phyloP scores from a whole-genome alignment of 2,329 filamentous ascomycete genomes.

The Calonectria crousiana region DNA sequence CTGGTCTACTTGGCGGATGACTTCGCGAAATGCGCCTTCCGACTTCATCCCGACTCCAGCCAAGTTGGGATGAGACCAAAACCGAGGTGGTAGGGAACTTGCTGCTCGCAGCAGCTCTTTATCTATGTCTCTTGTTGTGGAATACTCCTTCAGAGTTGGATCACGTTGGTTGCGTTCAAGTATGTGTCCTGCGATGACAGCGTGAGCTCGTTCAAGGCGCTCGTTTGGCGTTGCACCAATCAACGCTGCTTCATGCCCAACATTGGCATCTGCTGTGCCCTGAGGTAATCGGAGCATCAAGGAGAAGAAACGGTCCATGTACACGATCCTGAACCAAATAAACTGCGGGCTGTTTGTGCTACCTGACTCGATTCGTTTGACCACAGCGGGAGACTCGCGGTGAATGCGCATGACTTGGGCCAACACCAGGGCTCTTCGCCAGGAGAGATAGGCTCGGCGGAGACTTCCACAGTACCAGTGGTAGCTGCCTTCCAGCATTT shows the following conservation, averaged over 20 bases:
- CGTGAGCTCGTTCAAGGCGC: neutral
- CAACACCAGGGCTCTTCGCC: conserved; percentile 52
- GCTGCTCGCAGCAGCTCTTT: neutral
- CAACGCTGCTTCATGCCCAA: neutral
- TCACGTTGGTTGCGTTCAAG: neutral
- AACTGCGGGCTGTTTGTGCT: neutral
- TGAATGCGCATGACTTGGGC: conserved; percentile 58
- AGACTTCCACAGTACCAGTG: conserved; percentile 54
- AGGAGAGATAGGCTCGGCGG: conserved; percentile 53
- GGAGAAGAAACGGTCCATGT: conserved; percentile 11
- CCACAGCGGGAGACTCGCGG: conserved; percentile 25
- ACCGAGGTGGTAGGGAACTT: neutral
- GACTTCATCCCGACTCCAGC: neutral
- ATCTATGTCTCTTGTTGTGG: neutral
- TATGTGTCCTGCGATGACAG: neutral
- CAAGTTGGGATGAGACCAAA: neutral
- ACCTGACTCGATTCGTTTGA: neutral
- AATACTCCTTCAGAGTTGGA: neutral
- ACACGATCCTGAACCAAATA: conserved; percentile 14
- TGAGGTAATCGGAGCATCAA: conserved; percentile 13
- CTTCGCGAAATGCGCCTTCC: neutral
- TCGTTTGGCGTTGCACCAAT: neutral
- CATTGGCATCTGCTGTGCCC: neutral
- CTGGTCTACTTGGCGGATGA: neutral
- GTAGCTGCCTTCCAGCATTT: conserved; percentile 56